These are phyloP conservation scores for Coelastrella sp. DNA, from an alignment of 139 green algal species.

Conservation along the genomic window DNA sequence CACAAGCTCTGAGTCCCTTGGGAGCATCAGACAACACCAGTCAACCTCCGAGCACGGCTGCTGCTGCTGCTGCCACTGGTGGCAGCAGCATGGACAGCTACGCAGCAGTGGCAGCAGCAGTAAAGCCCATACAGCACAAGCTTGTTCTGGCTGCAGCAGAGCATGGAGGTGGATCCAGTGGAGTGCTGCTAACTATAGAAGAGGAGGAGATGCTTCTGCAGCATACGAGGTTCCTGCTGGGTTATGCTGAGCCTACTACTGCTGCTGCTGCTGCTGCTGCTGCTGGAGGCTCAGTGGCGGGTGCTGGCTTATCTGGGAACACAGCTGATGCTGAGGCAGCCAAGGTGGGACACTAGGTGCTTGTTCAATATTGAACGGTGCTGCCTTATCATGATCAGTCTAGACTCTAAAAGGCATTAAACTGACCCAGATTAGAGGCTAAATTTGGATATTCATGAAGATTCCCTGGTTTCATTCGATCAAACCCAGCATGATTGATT, in stretches of 20 bases:
- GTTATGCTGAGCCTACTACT: background rate
- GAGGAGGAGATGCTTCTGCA: background rate
- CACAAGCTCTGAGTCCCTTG: background rate
- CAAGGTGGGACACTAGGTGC: background rate
- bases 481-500: background rate
- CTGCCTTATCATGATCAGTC: too few relatives aligned
- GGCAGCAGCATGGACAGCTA: slow-evolving; percentile 3
- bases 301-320: background rate
- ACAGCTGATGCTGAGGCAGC: background rate
- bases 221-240: background rate
- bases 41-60: background rate
- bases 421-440: too few relatives aligned
- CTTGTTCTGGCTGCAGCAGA: background rate
- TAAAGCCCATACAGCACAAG: background rate
- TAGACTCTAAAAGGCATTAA: too few relatives aligned
- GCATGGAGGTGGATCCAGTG: background rate
- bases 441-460: too few relatives aligned
- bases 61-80: background rate
- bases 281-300: background rate
- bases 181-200: background rate
- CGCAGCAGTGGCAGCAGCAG: background rate
- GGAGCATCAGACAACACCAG: background rate
- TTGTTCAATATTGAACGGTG: background rate
- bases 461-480: too few relatives aligned
- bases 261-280: background rate